These are phyloP conservation scores for Rubia peregrina DNA, from an alignment of 305 asterid species.

Conservation along the genomic window DNA sequence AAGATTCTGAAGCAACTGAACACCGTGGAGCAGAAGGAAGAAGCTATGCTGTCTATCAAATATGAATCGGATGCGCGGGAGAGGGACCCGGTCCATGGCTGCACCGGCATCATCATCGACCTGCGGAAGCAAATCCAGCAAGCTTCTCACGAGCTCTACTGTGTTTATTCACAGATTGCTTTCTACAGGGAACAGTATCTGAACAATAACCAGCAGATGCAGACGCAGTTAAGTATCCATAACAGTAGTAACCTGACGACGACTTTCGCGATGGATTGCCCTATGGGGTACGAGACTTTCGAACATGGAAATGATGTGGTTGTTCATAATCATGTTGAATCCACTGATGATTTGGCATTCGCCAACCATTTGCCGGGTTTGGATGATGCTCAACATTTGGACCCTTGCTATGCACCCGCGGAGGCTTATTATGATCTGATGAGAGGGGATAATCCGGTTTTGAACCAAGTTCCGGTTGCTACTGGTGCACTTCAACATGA, in stretches of 20 bases:
- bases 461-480: slow-evolving; percentile 23
- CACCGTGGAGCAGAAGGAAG: slow-evolving; percentile 29
- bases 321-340: neutral
- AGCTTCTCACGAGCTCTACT: slow-evolving; percentile 26
- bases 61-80: slow-evolving; percentile 55
- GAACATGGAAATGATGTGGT: slow-evolving; percentile 8
- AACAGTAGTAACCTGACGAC: neutral
- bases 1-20: slow-evolving; percentile 23
- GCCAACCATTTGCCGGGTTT: slow-evolving; percentile 2
- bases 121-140: slow-evolving; percentile 23
- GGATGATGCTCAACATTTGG: slow-evolving; percentile 6
- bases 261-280: neutral
- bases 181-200: slow-evolving; percentile 15
- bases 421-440: slow-evolving; percentile 14
- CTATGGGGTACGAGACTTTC: slow-evolving; percentile 13
- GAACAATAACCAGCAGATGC: slow-evolving; percentile 4
- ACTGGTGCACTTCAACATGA: neutral
- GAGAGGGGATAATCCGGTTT: slow-evolving; percentile 3
- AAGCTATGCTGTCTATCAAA: slow-evolving; percentile 59
- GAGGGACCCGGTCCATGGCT: slow-evolving; percentile 43
- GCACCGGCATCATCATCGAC: slow-evolving; percentile 28
- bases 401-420: neutral
- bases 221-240: slow-evolving; percentile 16
- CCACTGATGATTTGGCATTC: neutral
- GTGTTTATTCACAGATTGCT: slow-evolving; percentile 24